Evolutionary conservation across 2,329 filamentous ascomycete species (phyloP).

Genomic region (Exophiala xenobiotica): DNA sequence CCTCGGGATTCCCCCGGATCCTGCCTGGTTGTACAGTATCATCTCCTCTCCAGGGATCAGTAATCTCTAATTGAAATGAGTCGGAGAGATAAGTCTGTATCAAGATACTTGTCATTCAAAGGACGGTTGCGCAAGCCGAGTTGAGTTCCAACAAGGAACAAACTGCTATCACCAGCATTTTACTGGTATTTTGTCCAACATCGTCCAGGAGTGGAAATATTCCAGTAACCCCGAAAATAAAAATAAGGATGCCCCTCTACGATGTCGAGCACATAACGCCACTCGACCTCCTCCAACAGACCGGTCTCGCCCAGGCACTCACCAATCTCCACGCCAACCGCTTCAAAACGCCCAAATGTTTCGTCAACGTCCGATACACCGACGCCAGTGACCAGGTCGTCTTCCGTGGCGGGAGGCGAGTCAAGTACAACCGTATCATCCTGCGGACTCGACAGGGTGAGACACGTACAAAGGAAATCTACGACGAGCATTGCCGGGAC

Average conservation of each 20-base stretch:
- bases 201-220: no score
- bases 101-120: no score
- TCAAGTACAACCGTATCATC: constrained; percentile 18
- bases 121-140: no score
- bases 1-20: no score
- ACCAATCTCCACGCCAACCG: constrained; percentile 15
- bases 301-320: constrained; percentile 11
- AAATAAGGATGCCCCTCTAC: constrained; percentile 18
- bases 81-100: no score
- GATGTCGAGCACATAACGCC: constrained; percentile 20
- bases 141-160: no score
- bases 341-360: constrained; percentile 16
- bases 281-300: constrained; percentile 12
- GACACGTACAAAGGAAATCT: constrained; percentile 16
- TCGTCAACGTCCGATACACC: constrained; percentile 23
- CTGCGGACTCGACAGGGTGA: constrained; percentile 16
- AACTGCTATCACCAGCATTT: not conserved
- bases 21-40: no score
- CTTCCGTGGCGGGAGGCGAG: constrained; percentile 15
- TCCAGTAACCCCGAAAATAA: no score
- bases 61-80: no score
- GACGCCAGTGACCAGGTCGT: constrained; percentile 14
- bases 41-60: no score
- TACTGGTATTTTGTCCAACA: no score
- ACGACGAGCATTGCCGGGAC: constrained; percentile 22